These are phyloP conservation scores for Apostasia shenzhenica DNA, from an alignment of 106 monocot genomes.

Conservation along the genomic window DNA sequence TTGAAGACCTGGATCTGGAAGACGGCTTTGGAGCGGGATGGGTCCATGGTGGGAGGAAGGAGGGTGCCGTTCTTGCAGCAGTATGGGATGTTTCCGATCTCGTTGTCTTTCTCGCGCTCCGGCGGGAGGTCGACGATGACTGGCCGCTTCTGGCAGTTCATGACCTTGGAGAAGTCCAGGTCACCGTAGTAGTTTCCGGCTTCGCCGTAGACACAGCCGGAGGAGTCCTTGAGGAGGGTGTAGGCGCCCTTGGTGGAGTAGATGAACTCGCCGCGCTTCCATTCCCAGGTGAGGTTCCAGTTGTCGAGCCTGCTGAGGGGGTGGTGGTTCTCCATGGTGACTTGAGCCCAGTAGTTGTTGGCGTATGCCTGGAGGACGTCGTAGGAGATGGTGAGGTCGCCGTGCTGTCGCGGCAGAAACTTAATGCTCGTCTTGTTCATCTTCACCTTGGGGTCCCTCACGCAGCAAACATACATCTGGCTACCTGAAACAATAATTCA, in stretches of 20 bases:
- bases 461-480: slow-evolving; percentile 76
- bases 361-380: slow-evolving; percentile 74
- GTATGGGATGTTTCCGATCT: slow-evolving; percentile 51
- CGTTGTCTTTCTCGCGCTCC: slow-evolving; percentile 47
- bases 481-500: slow-evolving; percentile 10
- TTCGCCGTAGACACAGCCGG: slow-evolving; percentile 65
- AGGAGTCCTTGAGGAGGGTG: slow-evolving; percentile 49
- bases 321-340: slow-evolving; percentile 72
- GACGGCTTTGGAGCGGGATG: slow-evolving; percentile 34
- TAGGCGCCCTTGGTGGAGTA: slow-evolving; percentile 85
- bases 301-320: slow-evolving; percentile 79
- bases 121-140: slow-evolving; percentile 76
- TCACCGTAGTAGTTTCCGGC: slow-evolving; percentile 51
- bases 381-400: slow-evolving; percentile 81
- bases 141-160: slow-evolving; percentile 78
- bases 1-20: slow-evolving; percentile 92
- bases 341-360: slow-evolving; percentile 80
- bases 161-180: slow-evolving; percentile 65
- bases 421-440: slow-evolving; percentile 13
- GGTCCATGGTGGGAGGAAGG: slow-evolving; percentile 58
- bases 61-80: slow-evolving; percentile 69
- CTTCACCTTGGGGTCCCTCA: slow-evolving; percentile 55
- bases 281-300: slow-evolving; percentile 97
- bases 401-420: slow-evolving; percentile 55
- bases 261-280: slow-evolving; percentile 97